Base-by-base conservation (phyloP, 257 asterid genomes). In the Datura wrightii region DNA sequence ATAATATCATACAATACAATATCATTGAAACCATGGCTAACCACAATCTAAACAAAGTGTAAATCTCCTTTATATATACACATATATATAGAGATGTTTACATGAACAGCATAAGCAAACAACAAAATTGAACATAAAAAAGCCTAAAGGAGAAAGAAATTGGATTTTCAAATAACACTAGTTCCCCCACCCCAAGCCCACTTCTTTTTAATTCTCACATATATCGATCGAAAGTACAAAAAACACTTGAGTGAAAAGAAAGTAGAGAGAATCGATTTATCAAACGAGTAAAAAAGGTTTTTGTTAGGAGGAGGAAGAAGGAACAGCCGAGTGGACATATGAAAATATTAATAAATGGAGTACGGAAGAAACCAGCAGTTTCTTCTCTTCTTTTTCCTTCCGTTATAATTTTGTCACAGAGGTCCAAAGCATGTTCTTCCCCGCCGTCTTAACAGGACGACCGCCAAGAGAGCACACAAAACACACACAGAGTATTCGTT, bases 341-440 rank as follows among this genome's bases (percentile, higher is more conserved):
- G 46, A 16, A 66, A 5, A 34, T 65, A 7, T 6, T 67, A 14
- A 69, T 16, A 15, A 15, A 69, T 69, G 55, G 34, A 44, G 34
- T 60, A 76, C 14, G 24, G 60, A 50, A 76, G 62, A 76, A 76
- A 76, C 82, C 82, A 52, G 50, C n/a, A 52, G 82, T 76, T 76
- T 76, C 63, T 76, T 50, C 31, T 76, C 46, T 24, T 76, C 82
- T 76, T 76, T 31, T 76, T 76, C 24, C 62, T 76, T 76, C 82
- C 46, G 82, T 52, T 76, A 76, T 63, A 34, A 34, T 11, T 63
- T 50, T 76, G 31, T 76, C 62, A 50, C 6, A 50, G 31, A 50
- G 82, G 82, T 76, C 82, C 62, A 34, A 76, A 52, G 13, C 14
- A 53, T 50, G 82, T 15, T 52, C 60, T 37, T 14, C 63, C 15